Percentiles rank a stretch among this genome's conserved stretches.
phyloP scores from a whole-genome alignment of 164 flowering plant genomes.

The grape (Vitis vinifera) region DNA sequence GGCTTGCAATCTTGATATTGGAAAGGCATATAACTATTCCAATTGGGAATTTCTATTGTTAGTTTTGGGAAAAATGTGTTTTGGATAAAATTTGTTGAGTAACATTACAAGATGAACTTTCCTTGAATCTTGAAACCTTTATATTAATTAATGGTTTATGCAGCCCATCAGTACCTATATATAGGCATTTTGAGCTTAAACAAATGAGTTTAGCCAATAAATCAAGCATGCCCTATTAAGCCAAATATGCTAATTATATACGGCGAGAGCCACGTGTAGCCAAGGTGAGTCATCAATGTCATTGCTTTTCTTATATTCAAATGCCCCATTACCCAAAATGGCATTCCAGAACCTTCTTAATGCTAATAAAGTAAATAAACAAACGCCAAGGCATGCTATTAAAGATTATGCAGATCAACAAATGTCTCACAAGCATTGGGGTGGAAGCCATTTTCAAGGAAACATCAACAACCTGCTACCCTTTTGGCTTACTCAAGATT shows the following conservation, averaged over 20 bases:
- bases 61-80: no score
- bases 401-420: slow-evolving; percentile 18
- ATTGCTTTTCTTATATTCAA: background rate
- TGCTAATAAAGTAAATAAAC: slow-evolving; percentile 9
- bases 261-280: slow-evolving; percentile 8
- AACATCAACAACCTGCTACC: slow-evolving; percentile 29
- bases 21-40: no score
- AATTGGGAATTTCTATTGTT: no score
- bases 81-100: no score
- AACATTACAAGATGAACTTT: no score
- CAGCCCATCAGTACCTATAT: slow-evolving; percentile 26
- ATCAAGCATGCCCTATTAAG: slow-evolving; percentile 4
- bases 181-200: slow-evolving; percentile 15
- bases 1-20: no score
- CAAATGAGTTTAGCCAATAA: slow-evolving; percentile 8
- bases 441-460: slow-evolving; percentile 23
- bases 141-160: background rate
- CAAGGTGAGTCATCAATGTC: slow-evolving; percentile 10
- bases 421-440: slow-evolving; percentile 24
- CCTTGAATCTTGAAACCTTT: no score
- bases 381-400: slow-evolving; percentile 22
- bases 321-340: slow-evolving; percentile 19
- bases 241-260: slow-evolving; percentile 10
- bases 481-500: slow-evolving; percentile 1
- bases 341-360: slow-evolving; percentile 20